Percentiles rank a stretch among this genome's conserved stretches.
phyloP scores from a whole-genome alignment of 257 asterid genomes.

The Ilex asprella region DNA sequence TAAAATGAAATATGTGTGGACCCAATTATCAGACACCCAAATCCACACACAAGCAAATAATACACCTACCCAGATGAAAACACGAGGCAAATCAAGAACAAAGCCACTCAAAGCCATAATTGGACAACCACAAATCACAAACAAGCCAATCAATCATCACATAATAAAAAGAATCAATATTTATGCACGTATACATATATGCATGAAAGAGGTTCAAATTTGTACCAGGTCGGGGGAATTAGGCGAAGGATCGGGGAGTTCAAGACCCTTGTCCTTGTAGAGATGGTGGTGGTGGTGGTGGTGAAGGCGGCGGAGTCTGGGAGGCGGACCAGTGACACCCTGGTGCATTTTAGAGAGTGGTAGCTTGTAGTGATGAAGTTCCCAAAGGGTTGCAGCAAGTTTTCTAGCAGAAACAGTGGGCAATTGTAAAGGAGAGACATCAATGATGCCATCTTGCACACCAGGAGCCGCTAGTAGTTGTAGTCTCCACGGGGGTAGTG shows the following conservation, averaged over 20 bases:
- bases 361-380: constrained; percentile 50
- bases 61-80: neutral
- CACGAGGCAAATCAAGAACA: neutral
- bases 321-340: constrained; percentile 37
- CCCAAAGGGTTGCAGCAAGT: constrained; percentile 86
- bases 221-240: constrained; percentile 62
- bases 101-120: neutral
- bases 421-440: constrained; percentile 16
- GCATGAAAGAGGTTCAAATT: neutral
- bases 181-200: neutral
- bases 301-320: constrained; percentile 58
- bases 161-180: neutral
- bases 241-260: constrained; percentile 61
- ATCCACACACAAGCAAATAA: neutral
- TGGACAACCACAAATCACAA: neutral
- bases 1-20: no score
- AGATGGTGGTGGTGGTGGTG: constrained; percentile 28
- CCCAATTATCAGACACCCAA: no score
- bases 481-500: constrained; percentile 62
- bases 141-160: neutral
- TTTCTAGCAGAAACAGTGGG: constrained; percentile 67
- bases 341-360: constrained; percentile 58
- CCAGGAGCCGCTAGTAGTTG: constrained; percentile 15
- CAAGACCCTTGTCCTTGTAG: constrained; percentile 34
- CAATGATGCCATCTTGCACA: constrained; percentile 19